Base-by-base conservation (phyloP, 305 asterid species). In the Caryopteris hybrid region DNA sequence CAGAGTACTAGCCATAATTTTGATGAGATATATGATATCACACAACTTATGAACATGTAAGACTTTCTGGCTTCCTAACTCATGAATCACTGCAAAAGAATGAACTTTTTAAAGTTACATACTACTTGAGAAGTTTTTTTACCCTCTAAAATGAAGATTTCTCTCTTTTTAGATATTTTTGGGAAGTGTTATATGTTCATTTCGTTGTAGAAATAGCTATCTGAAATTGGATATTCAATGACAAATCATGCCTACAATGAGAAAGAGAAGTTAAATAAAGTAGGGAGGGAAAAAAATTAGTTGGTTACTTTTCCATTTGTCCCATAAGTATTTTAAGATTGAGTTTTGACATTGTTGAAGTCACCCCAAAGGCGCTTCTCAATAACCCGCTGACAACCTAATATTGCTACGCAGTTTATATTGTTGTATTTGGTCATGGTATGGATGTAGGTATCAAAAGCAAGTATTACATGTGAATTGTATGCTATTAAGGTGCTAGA, bases 371-470 rank as follows among this genome's bases (percentile, higher is more conserved):
- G 23, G 53, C 34, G 14, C 29, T 9, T 62, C 20, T 4, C 10
- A 2, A 1, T 42, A 12, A 54, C 17, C 17, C 12, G 14, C 12
- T 41, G 25, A 51, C 51, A 1, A 51, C 3, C 39, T 39, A 22
- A 61, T 27, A 38, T 27, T 27, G 27, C 62, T 47, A 29, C 54
- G 21, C 2, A 10, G 55, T 31, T 18, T 45, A 0, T 20, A 21
- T 38, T 68, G 67, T 62, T 69, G 27, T 41, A 62, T 54, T 61
- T 22, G 59, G 62, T 61, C 8, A 54, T 66, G 53, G 34, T 21
- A 51, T 66, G 36, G 31, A 4, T 22, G 8, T 65, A 43, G 50
- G 63, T 67, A 54, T 66, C 31, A 47, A 45, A 46, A 13, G 23
- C 48, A 29, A 20, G 29, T 21, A 41, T 48, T 14, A 9, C 51